Evolutionary conservation across 2,329 filamentous ascomycete species (phyloP).

Genomic region (Penicillium nordicum): DNA sequence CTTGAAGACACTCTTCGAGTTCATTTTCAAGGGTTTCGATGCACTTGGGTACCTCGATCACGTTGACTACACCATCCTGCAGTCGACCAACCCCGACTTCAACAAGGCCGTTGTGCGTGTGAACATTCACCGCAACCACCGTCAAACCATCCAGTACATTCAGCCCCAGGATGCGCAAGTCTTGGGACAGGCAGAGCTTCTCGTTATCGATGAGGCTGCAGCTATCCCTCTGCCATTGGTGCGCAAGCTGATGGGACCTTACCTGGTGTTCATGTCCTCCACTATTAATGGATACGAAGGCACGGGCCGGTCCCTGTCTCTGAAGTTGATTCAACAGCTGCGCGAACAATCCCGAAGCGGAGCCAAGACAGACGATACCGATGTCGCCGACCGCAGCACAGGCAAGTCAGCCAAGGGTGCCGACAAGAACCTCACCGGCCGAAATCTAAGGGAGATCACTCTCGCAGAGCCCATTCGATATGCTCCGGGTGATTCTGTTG

Average conservation of each 20-base stretch:
- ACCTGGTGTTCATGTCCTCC: slow-evolving; percentile 98
- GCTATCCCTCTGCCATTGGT: slow-evolving; percentile 93
- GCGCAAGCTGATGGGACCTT: slow-evolving; percentile 90
- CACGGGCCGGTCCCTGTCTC: slow-evolving; percentile 86
- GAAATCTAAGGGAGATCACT: slow-evolving; percentile 86
- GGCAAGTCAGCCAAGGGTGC: slow-evolving; percentile 66
- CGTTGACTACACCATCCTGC: slow-evolving; percentile 94
- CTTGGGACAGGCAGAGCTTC: slow-evolving; percentile 85
- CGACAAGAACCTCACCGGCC: slow-evolving; percentile 60
- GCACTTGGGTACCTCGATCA: slow-evolving; percentile 91
- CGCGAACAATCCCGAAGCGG: slow-evolving; percentile 81
- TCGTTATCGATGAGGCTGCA: slow-evolving; percentile 96
- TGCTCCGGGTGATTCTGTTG: slow-evolving; percentile 81
- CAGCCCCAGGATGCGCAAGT: slow-evolving; percentile 94
- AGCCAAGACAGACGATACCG: slow-evolving; percentile 56
- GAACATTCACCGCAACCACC: slow-evolving; percentile 89
- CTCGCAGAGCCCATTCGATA: slow-evolving; percentile 94
- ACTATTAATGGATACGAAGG: slow-evolving; percentile 99
- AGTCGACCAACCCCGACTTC: slow-evolving; percentile 96
- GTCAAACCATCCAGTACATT: slow-evolving; percentile 98
- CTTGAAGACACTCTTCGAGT: slow-evolving; percentile 96
- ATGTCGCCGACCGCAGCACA: slow-evolving; percentile 74
- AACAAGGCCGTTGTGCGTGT: slow-evolving; percentile 98
- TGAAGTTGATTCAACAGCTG: slow-evolving; percentile 96
- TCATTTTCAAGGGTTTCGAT: slow-evolving; percentile 97